A percentile compares a stretch with the other conserved stretches of the same genome.
phyloP scores from a whole-genome alignment of 108 stramenopile species.

The Skeletonema potamos region DNA sequence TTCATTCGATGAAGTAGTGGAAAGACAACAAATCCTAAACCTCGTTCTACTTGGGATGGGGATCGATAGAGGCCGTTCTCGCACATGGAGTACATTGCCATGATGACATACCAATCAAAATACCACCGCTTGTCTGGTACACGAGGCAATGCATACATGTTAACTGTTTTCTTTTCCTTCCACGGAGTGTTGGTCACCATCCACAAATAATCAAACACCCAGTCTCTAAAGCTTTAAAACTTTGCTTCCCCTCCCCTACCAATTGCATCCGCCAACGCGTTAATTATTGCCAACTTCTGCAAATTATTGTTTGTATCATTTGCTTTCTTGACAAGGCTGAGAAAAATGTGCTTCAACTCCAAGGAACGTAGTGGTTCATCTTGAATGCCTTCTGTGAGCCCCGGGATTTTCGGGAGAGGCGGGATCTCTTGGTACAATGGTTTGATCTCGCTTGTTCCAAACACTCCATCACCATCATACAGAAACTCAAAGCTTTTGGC shows the following conservation, averaged over 20 bases:
- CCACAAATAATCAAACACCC: neutral
- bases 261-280: neutral
- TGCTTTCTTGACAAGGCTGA: neutral
- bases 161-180: constrained; percentile 6
- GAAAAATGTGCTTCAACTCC: neutral
- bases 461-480: neutral
- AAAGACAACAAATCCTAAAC: neutral
- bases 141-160: neutral
- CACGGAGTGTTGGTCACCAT: constrained; percentile 2
- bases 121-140: constrained; percentile 2
- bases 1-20: neutral
- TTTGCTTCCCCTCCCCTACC: neutral
- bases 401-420: too few relatives aligned
- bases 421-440: neutral
- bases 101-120: neutral
- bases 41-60: neutral
- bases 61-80: neutral
- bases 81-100: neutral
- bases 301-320: neutral
- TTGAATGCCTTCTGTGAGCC: too few relatives aligned
- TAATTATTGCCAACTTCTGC: neutral
- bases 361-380: neutral
- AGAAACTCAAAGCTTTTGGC: neutral
- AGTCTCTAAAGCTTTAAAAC: neutral
- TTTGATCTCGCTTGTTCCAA: neutral